phyloP scores from a whole-genome alignment of 176 grass and related monocot species.

The Luzula sylvatica region DNA sequence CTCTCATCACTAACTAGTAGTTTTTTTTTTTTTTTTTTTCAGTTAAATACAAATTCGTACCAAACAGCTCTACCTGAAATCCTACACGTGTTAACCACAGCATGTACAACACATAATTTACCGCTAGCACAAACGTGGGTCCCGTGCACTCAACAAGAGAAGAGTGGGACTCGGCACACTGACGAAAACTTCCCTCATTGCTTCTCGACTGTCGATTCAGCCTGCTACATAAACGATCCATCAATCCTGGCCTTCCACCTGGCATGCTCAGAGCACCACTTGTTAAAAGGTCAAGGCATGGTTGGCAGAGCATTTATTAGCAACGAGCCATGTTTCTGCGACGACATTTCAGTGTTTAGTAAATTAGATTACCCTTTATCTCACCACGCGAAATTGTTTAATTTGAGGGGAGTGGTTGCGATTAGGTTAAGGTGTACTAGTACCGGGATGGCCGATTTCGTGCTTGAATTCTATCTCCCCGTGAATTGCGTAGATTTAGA shows the following conservation, averaged over 20 bases:
- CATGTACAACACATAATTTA: conserved; percentile 60
- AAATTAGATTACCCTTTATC: conserved; percentile 69
- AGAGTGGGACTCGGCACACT: conserved; percentile 69
- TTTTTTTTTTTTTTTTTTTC: conserved; percentile 26
- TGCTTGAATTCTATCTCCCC: conserved; percentile 90
- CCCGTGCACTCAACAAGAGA: conserved; percentile 71
- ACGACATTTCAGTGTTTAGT: conserved; percentile 54
- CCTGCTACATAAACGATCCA: conserved; percentile 62
- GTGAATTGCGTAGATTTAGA: conserved; percentile 35
- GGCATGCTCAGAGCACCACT: conserved; percentile 90
- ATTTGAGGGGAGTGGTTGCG: conserved; percentile 72
- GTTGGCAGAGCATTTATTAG: conserved; percentile 68
- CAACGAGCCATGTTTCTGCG: conserved; percentile 68
- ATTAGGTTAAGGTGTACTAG: conserved; percentile 62
- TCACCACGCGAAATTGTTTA: conserved; percentile 88
- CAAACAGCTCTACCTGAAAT: conserved; percentile 81
- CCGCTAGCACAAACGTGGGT: conserved; percentile 95
- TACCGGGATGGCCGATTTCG: conserved; percentile 61
- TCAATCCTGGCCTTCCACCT: conserved; percentile 54
- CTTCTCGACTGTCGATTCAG: conserved; percentile 59
- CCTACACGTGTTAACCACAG: conserved; percentile 51
- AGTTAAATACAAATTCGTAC: conserved; percentile 72
- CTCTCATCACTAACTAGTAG: conserved; percentile 16
- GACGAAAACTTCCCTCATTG: conserved; percentile 75
- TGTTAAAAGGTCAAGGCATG: conserved; percentile 58